phyloP scores from a whole-genome alignment of 2,329 filamentous ascomycete species.

The Fonsecaea erecta region DNA sequence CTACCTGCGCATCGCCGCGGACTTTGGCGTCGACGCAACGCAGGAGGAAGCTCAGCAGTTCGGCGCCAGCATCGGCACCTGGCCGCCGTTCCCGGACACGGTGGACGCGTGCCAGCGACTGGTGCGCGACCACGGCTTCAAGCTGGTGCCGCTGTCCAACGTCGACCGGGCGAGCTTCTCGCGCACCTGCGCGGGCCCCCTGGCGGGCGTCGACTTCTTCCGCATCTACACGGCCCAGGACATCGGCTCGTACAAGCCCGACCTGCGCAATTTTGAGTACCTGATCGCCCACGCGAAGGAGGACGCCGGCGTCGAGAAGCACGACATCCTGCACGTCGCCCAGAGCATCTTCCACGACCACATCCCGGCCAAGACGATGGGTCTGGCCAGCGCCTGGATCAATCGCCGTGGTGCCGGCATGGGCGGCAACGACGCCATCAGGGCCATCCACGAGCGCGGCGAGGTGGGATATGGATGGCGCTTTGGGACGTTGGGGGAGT shows the following conservation, averaged over 20 bases:
- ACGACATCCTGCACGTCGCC: slow-evolving; percentile 68
- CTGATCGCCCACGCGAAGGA: slow-evolving; percentile 60
- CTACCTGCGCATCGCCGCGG: slow-evolving; percentile 18
- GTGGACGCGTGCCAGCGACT: slow-evolving; percentile 58
- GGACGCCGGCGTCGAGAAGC: slow-evolving; percentile 61
- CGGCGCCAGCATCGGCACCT: slow-evolving; percentile 54
- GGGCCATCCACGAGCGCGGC: slow-evolving; percentile 44
- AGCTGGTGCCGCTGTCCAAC: slow-evolving; percentile 62
- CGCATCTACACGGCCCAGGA: slow-evolving; percentile 71
- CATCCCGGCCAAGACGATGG: slow-evolving; percentile 64
- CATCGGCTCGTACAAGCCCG: slow-evolving; percentile 74
- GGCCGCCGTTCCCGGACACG: slow-evolving; percentile 64
- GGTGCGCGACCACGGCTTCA: slow-evolving; percentile 51
- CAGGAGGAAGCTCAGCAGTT: slow-evolving; percentile 51
- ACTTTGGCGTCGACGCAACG: slow-evolving; percentile 21
- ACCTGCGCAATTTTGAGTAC: slow-evolving; percentile 67
- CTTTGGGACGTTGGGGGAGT: slow-evolving; percentile 63
- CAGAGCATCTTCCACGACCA: slow-evolving; percentile 71
- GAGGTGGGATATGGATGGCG: slow-evolving; percentile 58
- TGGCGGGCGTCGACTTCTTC: slow-evolving; percentile 64
- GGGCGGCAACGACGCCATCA: slow-evolving; percentile 15
- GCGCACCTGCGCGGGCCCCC: slow-evolving; percentile 52
- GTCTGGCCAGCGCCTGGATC: slow-evolving; percentile 69
- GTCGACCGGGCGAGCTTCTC: slow-evolving; percentile 60
- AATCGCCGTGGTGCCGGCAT: slow-evolving; percentile 49